phyloP scores from a whole-genome alignment of 129 eudicot species.

The Artemisia annua region DNA sequence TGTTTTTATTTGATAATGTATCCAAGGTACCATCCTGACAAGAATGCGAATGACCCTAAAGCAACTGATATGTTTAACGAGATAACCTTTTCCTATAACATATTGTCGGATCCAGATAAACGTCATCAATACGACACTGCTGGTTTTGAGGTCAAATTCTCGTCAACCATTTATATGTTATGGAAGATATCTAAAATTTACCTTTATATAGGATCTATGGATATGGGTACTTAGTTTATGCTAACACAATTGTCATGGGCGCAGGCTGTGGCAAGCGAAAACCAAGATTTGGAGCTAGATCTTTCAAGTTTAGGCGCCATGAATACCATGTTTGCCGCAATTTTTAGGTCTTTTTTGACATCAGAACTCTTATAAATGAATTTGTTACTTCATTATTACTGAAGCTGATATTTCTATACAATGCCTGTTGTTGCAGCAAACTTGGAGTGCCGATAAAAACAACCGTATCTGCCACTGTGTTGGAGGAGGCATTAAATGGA shows the following conservation, averaged over 20 bases:
- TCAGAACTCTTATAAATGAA: constrained; percentile 8
- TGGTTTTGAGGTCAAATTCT: constrained; percentile 79
- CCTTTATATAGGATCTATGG: background rate
- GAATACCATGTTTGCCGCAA: constrained; percentile 94
- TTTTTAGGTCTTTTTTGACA: constrained; percentile 61
- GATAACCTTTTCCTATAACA: constrained; percentile 86
- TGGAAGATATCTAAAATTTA: background rate
- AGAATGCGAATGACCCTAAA: constrained; percentile 80
- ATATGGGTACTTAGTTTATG: background rate
- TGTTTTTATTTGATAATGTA: constrained; percentile 15
- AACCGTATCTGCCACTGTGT: constrained; percentile 85
- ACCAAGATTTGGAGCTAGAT: constrained; percentile 90
- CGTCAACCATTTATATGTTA: constrained; percentile 1
- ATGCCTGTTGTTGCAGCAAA: constrained; percentile 53
- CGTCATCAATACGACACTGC: constrained; percentile 80
- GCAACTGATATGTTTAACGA: constrained; percentile 87
- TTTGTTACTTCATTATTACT: constrained; percentile 4
- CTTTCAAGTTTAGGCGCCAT: constrained; percentile 96
- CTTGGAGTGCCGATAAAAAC: constrained; percentile 98
- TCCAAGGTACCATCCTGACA: constrained; percentile 84
- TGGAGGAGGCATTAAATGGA: constrained; percentile 96
- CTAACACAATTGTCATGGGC: constrained; percentile 19
- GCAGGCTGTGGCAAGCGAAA: constrained; percentile 88
- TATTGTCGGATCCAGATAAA: constrained; percentile 89
- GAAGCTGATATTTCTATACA: constrained; percentile 5